Evolutionary conservation across 78 protist species (phyloP).

Genomic region (Dictyostelium citrinum): DNA sequence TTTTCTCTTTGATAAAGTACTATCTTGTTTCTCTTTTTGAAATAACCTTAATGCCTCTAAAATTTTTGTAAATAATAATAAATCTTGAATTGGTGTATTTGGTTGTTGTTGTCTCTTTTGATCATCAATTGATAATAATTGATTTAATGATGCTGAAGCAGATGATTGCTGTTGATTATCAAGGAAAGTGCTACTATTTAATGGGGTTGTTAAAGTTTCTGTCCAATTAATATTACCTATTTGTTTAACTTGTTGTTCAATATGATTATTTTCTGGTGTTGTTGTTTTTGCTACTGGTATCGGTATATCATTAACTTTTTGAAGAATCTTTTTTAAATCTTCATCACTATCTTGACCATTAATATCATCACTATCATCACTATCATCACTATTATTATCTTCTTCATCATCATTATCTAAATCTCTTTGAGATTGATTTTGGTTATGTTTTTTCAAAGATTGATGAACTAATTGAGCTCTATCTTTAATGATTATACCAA

Average conservation of each 20-base stretch:
- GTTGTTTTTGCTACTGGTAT: neutral
- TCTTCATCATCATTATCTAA: neutral
- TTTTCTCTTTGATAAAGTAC: neutral
- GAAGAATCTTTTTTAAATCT: neutral
- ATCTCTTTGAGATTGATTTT: neutral
- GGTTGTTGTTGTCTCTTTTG: neutral
- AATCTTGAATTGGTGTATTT: constrained; percentile 63
- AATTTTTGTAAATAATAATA: constrained; percentile 41
- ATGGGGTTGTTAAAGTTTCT: constrained; percentile 38
- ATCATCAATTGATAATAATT: neutral
- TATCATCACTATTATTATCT: neutral
- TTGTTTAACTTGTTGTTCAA: neutral
- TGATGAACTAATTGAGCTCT: constrained; percentile 49
- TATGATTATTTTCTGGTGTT: neutral
- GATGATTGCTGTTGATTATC: neutral
- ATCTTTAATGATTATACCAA: constrained; percentile 55
- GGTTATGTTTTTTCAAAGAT: neutral
- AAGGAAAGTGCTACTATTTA: neutral
- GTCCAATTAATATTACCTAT: constrained; percentile 49
- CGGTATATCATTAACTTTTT: neutral
- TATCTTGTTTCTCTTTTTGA: constrained; percentile 43
- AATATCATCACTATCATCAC: neutral
- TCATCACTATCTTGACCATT: neutral
- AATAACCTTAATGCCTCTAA: constrained; percentile 67
- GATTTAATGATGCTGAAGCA: neutral